These are phyloP conservation scores for Verticillium nonalfalfae DNA, from an alignment of 2,329 filamentous ascomycete genomes.

Conservation along the genomic window DNA sequence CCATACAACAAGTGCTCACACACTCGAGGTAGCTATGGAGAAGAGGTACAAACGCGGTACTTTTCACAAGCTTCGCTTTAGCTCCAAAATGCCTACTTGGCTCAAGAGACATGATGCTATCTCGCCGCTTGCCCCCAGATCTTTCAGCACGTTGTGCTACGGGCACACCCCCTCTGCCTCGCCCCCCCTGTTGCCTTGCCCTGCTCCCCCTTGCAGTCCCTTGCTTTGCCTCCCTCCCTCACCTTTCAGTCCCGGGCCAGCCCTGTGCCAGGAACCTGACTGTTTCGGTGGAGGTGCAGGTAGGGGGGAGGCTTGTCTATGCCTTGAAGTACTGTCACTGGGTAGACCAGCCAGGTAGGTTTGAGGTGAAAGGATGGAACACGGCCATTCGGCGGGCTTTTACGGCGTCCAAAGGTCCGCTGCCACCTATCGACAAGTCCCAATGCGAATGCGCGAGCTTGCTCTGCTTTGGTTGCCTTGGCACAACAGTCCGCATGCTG, in stretches of 20 bases:
- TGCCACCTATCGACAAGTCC: neutral
- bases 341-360: neutral
- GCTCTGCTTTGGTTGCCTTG: neutral
- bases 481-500: neutral
- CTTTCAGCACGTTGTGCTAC: slow-evolving; percentile 1
- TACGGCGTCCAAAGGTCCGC: neutral
- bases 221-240: neutral
- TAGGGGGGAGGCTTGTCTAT: neutral
- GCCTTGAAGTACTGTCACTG: neutral
- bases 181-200: neutral
- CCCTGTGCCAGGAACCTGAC: neutral
- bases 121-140: slow-evolving; percentile 1
- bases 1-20: neutral
- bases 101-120: slow-evolving; percentile 2
- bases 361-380: neutral
- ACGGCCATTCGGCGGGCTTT: neutral
- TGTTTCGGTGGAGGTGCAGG: neutral
- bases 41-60: neutral
- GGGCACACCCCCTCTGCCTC: neutral
- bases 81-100: neutral
- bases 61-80: slow-evolving; percentile 1
- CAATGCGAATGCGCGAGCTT: neutral
- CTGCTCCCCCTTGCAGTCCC: neutral
- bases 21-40: neutral
- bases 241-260: neutral